Base-by-base conservation (phyloP, 257 asterid genomes). In the Vinca minor region DNA sequence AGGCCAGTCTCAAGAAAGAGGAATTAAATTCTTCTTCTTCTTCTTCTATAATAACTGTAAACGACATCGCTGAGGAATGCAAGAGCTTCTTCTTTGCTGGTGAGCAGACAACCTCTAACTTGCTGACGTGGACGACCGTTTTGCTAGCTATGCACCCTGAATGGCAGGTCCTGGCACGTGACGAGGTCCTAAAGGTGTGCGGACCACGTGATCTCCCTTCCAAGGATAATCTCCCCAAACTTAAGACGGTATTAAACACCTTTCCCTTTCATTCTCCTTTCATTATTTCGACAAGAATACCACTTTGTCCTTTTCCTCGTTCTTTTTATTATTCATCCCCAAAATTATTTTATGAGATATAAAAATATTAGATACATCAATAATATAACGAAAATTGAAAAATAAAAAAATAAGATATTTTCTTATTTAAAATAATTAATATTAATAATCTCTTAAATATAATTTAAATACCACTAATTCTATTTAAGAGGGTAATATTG, bases 101-200 rank as follows among this genome's bases (percentile, higher is more conserved):
- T 47, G 84, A 73, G 67, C 84, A 79, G 67, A 79, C 84, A 32
- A 76, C 84, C 50, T 76, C 84, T 47, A 79, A 79, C 72, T 62
- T 79, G 77, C 79, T 79, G 75, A 79, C 84, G 67, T 79, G 84
- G 84, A 79, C 82, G 38, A 79, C 84, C 64, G 77, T 79, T 18
- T 36, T 79, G 73, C 75, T 79, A 47, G 84, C 84, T 4, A 79
- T 79, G 84, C 75, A 79, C 75, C 84, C 81, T 54, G 70, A 70
- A 8, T 79, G 84, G 84, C 84, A 79, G 73, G 73, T 62, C 48
- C 67, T 25, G 59, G 84, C 82, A 76, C 82, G 84, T 62, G 79
- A 79, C 39, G 84, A 79, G 71, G 84, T 79, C 26, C 69, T 76
- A 67, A 76, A 73, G 60, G 81, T 77, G 75, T 79, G 84, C 62